These are phyloP conservation scores for Corynespora cassiicola DNA, from an alignment of 2,329 filamentous ascomycete species.

Conservation along the genomic window DNA sequence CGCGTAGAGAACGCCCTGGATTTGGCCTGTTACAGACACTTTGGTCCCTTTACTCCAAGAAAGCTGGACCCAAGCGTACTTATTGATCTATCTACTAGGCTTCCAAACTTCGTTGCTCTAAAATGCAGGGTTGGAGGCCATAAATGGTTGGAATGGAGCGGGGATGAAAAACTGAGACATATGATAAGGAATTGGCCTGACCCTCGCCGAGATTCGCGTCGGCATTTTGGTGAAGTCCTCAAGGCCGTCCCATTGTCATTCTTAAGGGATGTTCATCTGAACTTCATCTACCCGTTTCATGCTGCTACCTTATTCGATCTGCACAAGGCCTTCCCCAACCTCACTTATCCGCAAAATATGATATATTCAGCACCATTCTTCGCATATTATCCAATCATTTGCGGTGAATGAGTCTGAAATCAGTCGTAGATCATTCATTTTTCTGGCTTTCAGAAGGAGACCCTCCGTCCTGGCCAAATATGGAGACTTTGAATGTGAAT, in stretches of 20 bases:
- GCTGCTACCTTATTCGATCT: too few species aligned
- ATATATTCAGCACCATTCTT: too few species aligned
- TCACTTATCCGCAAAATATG: too few species aligned
- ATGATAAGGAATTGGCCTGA: constrained; percentile 6
- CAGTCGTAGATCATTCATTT: neutral
- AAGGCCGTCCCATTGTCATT: too few species aligned
- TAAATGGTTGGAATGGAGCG: constrained; percentile 3
- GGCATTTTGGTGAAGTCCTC: constrained; percentile 3
- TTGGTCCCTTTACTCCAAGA: constrained; percentile 1
- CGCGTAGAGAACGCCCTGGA: neutral
- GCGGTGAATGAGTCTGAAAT: too few species aligned
- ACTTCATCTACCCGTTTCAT: too few species aligned
- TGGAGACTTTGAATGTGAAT: constrained; percentile 13
- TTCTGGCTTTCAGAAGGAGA: neutral
- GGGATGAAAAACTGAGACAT: neutral
- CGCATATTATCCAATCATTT: too few species aligned
- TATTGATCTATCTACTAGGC: constrained; percentile 1
- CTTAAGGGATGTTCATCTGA: too few species aligned
- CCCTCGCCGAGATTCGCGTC: constrained; percentile 5
- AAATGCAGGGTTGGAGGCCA: constrained; percentile 5
- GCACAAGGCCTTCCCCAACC: too few species aligned
- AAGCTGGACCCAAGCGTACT: constrained; percentile 3
- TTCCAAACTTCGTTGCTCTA: constrained; percentile 4
- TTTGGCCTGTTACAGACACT: neutral
- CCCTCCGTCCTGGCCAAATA: constrained; percentile 16